Conservation (phyloP, 345 rosid genomes). For the Syzygium aromaticum region DNA sequence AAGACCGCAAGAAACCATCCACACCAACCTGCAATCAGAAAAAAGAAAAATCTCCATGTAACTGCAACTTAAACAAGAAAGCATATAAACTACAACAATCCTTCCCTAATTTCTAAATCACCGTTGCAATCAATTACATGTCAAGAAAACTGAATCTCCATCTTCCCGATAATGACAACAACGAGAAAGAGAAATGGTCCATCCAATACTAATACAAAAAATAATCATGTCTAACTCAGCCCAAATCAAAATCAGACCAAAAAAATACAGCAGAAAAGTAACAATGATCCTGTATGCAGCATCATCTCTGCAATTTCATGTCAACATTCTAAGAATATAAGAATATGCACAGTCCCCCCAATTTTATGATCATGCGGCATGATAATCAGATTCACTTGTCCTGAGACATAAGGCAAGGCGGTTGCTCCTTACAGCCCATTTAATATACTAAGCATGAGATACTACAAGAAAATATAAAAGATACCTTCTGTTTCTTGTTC, state of each 20-base stretch:
- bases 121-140: background rate
- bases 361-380: background rate
- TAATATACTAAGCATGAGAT: background rate
- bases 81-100: background rate
- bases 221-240: background rate
- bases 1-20: slow-evolving; percentile 70
- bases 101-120: background rate
- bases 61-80: background rate
- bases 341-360: background rate
- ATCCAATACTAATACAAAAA: background rate
- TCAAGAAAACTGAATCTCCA: background rate
- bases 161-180: background rate
- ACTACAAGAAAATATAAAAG: background rate
- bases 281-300: background rate
- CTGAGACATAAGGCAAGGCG: background rate
- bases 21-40: slow-evolving; percentile 57
- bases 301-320: background rate
- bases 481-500: slow-evolving; percentile 36
- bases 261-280: background rate
- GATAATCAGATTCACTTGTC: background rate
- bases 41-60: background rate
- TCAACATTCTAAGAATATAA: background rate
- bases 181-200: background rate
- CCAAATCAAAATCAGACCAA: background rate
- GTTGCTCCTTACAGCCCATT: background rate